Evolutionary conservation across 2,329 filamentous ascomycete species (phyloP).

Genomic region (Sphaerulina musiva): DNA sequence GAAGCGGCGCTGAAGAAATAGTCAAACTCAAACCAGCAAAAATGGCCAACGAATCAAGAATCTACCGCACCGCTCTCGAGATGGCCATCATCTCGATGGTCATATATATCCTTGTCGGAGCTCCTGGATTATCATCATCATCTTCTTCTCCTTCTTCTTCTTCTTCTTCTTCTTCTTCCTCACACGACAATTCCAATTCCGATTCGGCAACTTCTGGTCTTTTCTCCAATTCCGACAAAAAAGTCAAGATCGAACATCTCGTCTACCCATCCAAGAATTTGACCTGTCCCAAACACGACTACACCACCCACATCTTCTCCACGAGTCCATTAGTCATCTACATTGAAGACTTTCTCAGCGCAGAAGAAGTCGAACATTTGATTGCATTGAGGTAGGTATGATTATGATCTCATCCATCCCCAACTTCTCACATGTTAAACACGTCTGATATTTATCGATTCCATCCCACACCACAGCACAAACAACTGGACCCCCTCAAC

Average conservation of each 20-base stretch:
- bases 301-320: conserved; percentile 46
- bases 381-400: conserved; percentile 45
- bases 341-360: conserved; percentile 35
- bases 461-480: conserved; percentile 24
- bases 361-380: conserved; percentile 18
- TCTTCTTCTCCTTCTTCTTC: background rate
- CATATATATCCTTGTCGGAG: conserved; percentile 31
- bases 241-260: conserved; percentile 35
- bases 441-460: background rate
- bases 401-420: conserved; percentile 8
- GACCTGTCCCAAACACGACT: conserved; percentile 35
- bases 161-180: too few relatives aligned
- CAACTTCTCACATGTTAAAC: too few relatives aligned
- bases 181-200: background rate
- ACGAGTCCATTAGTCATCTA: conserved; percentile 53
- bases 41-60: conserved; percentile 5
- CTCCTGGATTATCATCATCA: conserved; percentile 22
- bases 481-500: conserved; percentile 50
- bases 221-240: conserved; percentile 7
- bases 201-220: background rate
- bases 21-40: background rate
- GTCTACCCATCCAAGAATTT: conserved; percentile 38
- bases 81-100: conserved; percentile 28
- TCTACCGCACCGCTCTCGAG: conserved; percentile 31
- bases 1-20: background rate